phyloP scores from a whole-genome alignment of 441 rosid genomes.

The Kokia cookei region DNA sequence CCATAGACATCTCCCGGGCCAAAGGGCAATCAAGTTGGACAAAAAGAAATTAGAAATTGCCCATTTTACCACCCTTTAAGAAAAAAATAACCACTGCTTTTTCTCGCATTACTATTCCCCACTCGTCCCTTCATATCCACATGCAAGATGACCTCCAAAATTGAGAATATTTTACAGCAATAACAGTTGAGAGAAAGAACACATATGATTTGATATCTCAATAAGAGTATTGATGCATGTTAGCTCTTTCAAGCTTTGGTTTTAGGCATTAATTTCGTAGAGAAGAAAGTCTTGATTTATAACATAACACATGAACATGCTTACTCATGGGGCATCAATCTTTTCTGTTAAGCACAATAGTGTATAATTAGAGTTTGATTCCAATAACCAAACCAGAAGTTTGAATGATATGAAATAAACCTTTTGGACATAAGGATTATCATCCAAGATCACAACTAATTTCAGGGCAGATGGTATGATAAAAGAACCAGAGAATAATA shows the following conservation, averaged over 20 bases:
- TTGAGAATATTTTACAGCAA: neutral
- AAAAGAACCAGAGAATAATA: neutral
- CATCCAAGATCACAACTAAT: neutral
- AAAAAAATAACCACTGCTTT: neutral
- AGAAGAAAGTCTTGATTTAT: neutral
- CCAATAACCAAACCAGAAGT: neutral
- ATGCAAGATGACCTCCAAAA: neutral
- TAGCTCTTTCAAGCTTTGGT: neutral
- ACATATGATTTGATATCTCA: neutral
- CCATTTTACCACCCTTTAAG: neutral
- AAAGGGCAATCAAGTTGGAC: neutral
- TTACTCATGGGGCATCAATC: neutral
- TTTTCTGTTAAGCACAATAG: neutral
- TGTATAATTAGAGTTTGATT: neutral
- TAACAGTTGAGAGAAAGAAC: neutral
- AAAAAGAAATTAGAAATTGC: slow-evolving; percentile 1
- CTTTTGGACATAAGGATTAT: neutral
- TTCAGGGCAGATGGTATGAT: neutral
- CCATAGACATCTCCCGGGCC: neutral
- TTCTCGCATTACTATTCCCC: neutral
- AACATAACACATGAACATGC: neutral
- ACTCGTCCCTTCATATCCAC: neutral
- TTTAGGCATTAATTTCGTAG: neutral
- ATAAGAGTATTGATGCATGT: neutral
- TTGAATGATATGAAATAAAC: neutral